Percentiles rank a stretch among this genome's conserved stretches.
Conservation (phyloP, 148 eudicot genomes). For the Hydrangea macrophylla region DNA sequence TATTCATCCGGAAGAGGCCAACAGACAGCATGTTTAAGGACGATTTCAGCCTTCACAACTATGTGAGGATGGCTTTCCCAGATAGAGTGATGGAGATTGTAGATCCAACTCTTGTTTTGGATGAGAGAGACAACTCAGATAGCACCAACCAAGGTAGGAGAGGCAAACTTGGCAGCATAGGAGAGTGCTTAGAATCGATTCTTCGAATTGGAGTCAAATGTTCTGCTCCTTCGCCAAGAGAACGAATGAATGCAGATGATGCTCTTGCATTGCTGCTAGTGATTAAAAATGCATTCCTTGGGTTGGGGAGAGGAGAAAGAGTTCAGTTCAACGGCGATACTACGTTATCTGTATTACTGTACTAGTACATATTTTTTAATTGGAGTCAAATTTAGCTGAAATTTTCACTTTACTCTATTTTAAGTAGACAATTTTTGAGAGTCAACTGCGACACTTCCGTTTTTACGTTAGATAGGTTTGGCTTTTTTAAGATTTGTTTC, state of each 20-base stretch:
- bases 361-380: too few species aligned
- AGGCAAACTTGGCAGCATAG: not conserved
- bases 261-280: not conserved
- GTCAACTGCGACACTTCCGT: too few species aligned
- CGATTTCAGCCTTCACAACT: not conserved
- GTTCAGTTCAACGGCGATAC: too few species aligned
- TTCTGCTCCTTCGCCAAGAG: not conserved
- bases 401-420: too few species aligned
- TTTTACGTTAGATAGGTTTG: too few species aligned
- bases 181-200: slow-evolving; percentile 1
- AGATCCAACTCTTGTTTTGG: not conserved
- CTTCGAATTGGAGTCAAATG: slow-evolving; percentile 4
- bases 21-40: not conserved
- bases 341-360: too few species aligned
- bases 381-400: too few species aligned
- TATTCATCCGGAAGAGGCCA: not conserved
- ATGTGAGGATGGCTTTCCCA: not conserved
- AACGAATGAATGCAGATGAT: not conserved
- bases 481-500: too few species aligned
- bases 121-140: not conserved
- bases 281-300: not conserved
- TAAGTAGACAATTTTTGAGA: too few species aligned
- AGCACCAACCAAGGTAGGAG: too few species aligned
- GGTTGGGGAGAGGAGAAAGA: too few species aligned
- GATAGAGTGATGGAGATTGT: not conserved